These are phyloP conservation scores for Triangularia setosa DNA, from an alignment of 2,329 filamentous ascomycete species.

Conservation along the genomic window DNA sequence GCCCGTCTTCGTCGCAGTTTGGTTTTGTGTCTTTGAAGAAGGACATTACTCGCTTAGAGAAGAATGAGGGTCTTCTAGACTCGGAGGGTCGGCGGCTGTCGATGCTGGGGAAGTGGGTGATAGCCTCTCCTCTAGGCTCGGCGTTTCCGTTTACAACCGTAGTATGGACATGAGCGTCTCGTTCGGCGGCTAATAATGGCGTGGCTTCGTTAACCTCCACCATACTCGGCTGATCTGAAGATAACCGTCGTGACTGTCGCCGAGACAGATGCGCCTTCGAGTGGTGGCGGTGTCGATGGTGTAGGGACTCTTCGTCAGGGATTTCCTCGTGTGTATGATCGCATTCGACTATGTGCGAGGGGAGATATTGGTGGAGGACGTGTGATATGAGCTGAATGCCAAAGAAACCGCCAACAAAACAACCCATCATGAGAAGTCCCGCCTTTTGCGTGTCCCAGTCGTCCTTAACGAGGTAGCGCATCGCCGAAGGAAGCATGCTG, in stretches of 20 bases:
- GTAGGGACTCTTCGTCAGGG: constrained; percentile 29
- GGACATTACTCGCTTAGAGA: constrained; percentile 56
- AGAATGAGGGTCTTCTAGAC: constrained; percentile 51
- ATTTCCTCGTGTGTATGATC: constrained; percentile 67
- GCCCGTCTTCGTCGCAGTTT: constrained; percentile 58
- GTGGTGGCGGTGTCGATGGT: constrained; percentile 24
- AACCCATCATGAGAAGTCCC: constrained; percentile 63
- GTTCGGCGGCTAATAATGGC: constrained; percentile 39
- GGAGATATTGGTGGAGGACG: constrained; percentile 68
- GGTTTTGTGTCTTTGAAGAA: constrained; percentile 63
- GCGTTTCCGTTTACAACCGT: constrained; percentile 29
- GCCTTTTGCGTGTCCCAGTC: constrained; percentile 64
- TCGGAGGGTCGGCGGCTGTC: constrained; percentile 29
- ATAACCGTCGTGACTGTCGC: background rate
- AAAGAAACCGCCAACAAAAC: constrained; percentile 68
- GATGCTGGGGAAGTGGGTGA: constrained; percentile 22
- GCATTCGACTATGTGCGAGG: constrained; percentile 77
- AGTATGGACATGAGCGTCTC: constrained; percentile 26
- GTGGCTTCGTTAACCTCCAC: constrained; percentile 41
- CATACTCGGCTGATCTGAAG: constrained; percentile 10
- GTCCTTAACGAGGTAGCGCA: constrained; percentile 67
- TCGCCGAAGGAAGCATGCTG: constrained; percentile 87
- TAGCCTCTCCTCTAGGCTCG: constrained; percentile 30
- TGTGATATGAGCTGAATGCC: constrained; percentile 73
- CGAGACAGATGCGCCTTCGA: constrained; percentile 1